A percentile compares a stretch with the other conserved stretches of the same genome.
Evolutionary conservation across 2,329 filamentous ascomycete genomes (phyloP).

Genomic region (Diaporthe humulicola): DNA sequence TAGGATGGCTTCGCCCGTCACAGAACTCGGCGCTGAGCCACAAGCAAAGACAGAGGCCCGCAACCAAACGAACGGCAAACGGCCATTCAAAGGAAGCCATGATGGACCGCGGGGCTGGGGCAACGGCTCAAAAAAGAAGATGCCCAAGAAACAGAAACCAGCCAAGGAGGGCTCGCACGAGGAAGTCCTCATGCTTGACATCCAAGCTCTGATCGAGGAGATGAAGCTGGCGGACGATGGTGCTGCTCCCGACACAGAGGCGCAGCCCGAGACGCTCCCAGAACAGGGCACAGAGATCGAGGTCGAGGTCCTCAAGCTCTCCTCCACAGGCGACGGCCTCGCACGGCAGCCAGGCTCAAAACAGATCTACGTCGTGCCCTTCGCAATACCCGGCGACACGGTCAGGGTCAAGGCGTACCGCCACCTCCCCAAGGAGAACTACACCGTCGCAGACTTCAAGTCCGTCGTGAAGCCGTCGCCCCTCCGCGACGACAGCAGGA

Average conservation of each 20-base stretch:
- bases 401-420: constrained; percentile 84
- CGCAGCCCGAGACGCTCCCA: constrained; percentile 60
- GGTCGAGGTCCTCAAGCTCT: constrained; percentile 84
- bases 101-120: constrained; percentile 16
- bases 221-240: constrained; percentile 51
- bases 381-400: constrained; percentile 86
- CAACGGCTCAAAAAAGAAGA: constrained; percentile 62
- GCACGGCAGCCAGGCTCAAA: constrained; percentile 76
- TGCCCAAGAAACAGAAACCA: constrained; percentile 68
- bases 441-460: constrained; percentile 86
- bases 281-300: constrained; percentile 82
- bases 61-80: constrained; percentile 24
- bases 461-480: constrained; percentile 80
- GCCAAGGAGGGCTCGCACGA: constrained; percentile 72
- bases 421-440: constrained; percentile 74
- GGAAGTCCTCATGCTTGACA: constrained; percentile 75
- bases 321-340: constrained; percentile 92
- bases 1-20: constrained; percentile 21
- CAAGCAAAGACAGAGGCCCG: constrained; percentile 4
- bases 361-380: constrained; percentile 87
- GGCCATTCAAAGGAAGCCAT: constrained; percentile 27
- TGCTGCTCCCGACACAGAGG: constrained; percentile 47
- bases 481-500: constrained; percentile 80
- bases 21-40: constrained; percentile 23
- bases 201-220: constrained; percentile 66